Base-by-base conservation (phyloP, 2,329 filamentous ascomycete genomes). In the Arthrobotrys sphaeroides region DNA sequence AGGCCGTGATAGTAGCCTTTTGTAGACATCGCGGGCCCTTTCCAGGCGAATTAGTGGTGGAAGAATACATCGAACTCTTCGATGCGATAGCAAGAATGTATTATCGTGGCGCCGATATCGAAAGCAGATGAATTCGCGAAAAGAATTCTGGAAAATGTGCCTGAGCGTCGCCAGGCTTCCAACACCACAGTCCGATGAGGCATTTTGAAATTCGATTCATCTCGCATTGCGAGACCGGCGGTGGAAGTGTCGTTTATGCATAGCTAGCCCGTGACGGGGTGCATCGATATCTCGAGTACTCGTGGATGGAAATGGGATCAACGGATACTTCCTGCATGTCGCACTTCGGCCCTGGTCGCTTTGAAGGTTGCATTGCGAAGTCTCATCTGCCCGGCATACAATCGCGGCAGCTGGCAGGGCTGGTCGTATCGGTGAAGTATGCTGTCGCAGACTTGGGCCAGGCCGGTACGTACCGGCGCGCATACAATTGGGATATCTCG, bases 371-470 rank as follows among this genome's bases (percentile, higher is more conserved):
- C 31, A 55, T 49, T 40, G 40, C n/a, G 12, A 3, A 3, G 51
- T 26, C 16, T 24, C 26, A 47, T 47, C 9, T 45, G 22, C 1
- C 49, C 67, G 67, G 67, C 67, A 72, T 57, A 6, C n/a, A 12
- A 64, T 59, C 13, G 49, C 67, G 67, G 67, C 67, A 72, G 24
- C 20, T 22, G 33, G n/a, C n/a, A n/a, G n/a, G n/a, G n/a, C n/a
- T n/a, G n/a, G n/a, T n/a, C n/a, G n/a, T n/a, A 16, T 13, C 13
- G 16, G 51, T 22, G n/a, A 40, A n/a, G 5, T 12, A 33, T 12
- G 31, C 12, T 33, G 38, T 31, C 36, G 13, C n/a, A 24, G n/a
- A 2, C 28, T 22, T 10, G 53, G 5, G 40, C 9, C 5, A 40
- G n/a, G 18, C 16, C 5, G n/a, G n/a, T n/a, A 38, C 2, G n/a